Evolutionary conservation across 345 rosid species (phyloP).

Genomic region (Camelina hispida): DNA sequence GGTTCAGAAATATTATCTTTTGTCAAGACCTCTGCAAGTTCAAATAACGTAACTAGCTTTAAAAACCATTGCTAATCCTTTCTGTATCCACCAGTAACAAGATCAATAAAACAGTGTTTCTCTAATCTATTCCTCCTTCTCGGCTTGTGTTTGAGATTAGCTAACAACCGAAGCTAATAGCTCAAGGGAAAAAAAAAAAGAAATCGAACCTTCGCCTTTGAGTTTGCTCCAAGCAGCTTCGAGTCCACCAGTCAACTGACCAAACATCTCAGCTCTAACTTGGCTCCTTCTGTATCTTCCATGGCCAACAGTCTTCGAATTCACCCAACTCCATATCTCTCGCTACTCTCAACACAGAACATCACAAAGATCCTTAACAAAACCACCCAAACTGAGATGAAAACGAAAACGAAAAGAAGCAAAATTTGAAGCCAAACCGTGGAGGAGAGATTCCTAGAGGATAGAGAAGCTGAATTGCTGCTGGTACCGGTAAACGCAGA

Average conservation of each 20-base stretch:
- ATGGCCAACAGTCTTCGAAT: conserved; percentile 46
- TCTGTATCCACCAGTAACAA: background rate
- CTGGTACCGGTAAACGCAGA: conserved; percentile 54
- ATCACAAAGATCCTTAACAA: background rate
- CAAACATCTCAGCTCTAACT: conserved; percentile 95
- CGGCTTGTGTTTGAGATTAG: background rate
- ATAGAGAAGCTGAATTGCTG: conserved; percentile 52
- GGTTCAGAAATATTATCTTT: conserved; percentile 95
- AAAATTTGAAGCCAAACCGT: conserved; percentile 45
- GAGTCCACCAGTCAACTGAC: conserved; percentile 89
- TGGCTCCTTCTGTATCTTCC: conserved; percentile 54
- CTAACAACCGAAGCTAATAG: conserved; percentile 1
- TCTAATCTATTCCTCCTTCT: background rate
- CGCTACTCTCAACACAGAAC: conserved; percentile 48
- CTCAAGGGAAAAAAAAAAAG: background rate
- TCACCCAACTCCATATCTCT: conserved; percentile 74
- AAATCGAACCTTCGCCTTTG: conserved; percentile 81
- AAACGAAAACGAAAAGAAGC: background rate
- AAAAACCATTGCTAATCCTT: background rate
- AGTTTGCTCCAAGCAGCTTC: conserved; percentile 98
- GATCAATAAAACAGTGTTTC: background rate
- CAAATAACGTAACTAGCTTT: conserved; percentile 17
- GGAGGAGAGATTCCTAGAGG: conserved; percentile 62
- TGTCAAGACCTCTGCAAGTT: conserved; percentile 77
- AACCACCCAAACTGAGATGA: background rate